A percentile compares a stretch with the other conserved stretches of the same genome.
phyloP scores from a whole-genome alignment of 2,329 filamentous ascomycete genomes.

The Curvularia lunata region DNA sequence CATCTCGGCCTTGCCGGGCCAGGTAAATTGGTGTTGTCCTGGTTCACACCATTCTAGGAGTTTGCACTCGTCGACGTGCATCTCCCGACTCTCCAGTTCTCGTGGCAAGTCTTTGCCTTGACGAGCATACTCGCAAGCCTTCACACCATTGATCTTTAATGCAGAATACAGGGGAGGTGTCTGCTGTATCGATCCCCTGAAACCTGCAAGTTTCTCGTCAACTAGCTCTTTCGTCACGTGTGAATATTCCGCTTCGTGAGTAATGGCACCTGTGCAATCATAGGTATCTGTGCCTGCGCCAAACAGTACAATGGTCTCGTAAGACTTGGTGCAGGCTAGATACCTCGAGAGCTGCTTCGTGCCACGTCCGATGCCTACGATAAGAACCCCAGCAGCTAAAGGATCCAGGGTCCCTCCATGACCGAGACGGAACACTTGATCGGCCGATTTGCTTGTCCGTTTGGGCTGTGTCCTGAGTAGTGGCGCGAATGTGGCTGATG shows the following conservation, averaged over 20 bases:
- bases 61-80: constrained; percentile 36
- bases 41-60: constrained; percentile 36
- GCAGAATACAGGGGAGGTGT: constrained; percentile 39
- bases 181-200: constrained; percentile 35
- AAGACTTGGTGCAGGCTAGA: constrained; percentile 38
- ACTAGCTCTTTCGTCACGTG: constrained; percentile 33
- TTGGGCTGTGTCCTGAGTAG: constrained; percentile 26
- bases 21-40: constrained; percentile 26
- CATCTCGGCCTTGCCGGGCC: constrained; percentile 15
- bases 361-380: constrained; percentile 40
- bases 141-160: constrained; percentile 39
- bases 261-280: constrained; percentile 32
- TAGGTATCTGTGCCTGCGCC: constrained; percentile 42
- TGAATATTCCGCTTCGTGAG: constrained; percentile 14
- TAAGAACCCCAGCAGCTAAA: constrained; percentile 39
- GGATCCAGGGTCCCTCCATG: constrained; percentile 44
- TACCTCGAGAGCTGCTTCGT: constrained; percentile 38
- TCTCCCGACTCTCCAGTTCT: constrained; percentile 35
- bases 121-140: constrained; percentile 40
- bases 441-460: constrained; percentile 28
- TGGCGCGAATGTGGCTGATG: constrained; percentile 27
- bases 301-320: constrained; percentile 38
- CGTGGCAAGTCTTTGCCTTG: constrained; percentile 33
- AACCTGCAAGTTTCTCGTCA: constrained; percentile 23
- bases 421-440: constrained; percentile 37